Percentiles rank a stretch among this genome's conserved stretches.
Conservation (phyloP, 495 filamentous ascomycete species). For the Melanomma pulvis-pyrius region DNA sequence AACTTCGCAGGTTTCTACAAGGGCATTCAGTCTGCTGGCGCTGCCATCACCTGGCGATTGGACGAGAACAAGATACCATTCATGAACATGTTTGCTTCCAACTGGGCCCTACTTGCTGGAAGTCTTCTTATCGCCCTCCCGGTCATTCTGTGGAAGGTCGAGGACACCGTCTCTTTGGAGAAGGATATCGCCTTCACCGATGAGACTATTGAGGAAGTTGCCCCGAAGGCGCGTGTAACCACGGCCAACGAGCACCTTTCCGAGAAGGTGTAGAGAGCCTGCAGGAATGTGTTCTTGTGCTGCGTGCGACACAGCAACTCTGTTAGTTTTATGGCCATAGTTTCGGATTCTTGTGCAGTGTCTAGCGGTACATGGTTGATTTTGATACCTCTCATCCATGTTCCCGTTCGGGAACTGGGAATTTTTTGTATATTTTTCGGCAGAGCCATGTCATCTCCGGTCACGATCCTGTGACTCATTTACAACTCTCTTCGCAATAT, state of each 20-base stretch:
- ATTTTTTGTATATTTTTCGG: conserved; percentile 17
- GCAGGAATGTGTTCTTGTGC: background rate
- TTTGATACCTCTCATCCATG: conserved; percentile 8
- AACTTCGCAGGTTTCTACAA: conserved; percentile 97
- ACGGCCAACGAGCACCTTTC: background rate
- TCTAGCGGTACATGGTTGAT: background rate
- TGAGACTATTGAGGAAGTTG: conserved; percentile 72
- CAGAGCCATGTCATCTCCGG: background rate
- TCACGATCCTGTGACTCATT: background rate
- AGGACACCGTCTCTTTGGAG: conserved; percentile 70
- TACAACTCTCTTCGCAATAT: conserved; percentile 13
- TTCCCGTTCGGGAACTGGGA: background rate
- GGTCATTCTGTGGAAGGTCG: conserved; percentile 76
- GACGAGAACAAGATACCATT: conserved; percentile 67
- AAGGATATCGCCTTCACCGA: conserved; percentile 83
- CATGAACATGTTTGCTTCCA: conserved; percentile 55
- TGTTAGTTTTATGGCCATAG: background rate
- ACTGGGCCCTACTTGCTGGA: conserved; percentile 74
- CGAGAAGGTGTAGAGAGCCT: conserved; percentile 23
- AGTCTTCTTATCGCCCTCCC: conserved; percentile 76
- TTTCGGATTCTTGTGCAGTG: background rate
- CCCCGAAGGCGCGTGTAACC: conserved; percentile 23
- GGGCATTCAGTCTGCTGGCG: conserved; percentile 92
- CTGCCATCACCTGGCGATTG: conserved; percentile 77
- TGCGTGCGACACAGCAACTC: background rate